A percentile compares a stretch with the other conserved stretches of the same genome.
Evolutionary conservation across 768 basidiomycete genomes (phyloP).

Genomic region (Tremella fuciformis): DNA sequence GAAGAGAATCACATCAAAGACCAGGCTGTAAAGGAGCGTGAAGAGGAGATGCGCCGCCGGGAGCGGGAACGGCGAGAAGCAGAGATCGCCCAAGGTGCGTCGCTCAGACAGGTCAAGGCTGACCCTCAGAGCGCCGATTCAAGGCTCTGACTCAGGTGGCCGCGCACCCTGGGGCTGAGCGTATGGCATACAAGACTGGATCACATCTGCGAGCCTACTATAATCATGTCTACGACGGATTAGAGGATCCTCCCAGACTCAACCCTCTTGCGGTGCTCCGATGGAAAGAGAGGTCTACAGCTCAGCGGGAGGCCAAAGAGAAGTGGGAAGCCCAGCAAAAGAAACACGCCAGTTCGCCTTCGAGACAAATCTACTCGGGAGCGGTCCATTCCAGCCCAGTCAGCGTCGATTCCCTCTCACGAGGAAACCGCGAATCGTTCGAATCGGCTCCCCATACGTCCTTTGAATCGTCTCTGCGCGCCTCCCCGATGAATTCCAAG

Average conservation of each 20-base stretch:
- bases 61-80: constrained; percentile 40
- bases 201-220: constrained; percentile 41
- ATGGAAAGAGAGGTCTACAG: constrained; percentile 34
- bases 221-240: constrained; percentile 37
- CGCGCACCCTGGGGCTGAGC: constrained; percentile 37
- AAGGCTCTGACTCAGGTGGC: constrained; percentile 38
- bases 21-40: constrained; percentile 19
- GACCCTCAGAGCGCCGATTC: constrained; percentile 34
- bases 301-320: constrained; percentile 26
- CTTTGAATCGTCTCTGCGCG: constrained; percentile 6
- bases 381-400: constrained; percentile 24
- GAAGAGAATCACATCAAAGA: constrained; percentile 20
- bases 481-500: not conserved
- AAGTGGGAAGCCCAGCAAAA: constrained; percentile 27
- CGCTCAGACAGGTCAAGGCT: not conserved
- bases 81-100: constrained; percentile 42
- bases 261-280: constrained; percentile 40
- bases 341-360: constrained; percentile 1
- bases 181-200: constrained; percentile 26
- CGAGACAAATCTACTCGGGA: constrained; percentile 2
- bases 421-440: constrained; percentile 11
- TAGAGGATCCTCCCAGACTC: constrained; percentile 35
- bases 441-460: constrained; percentile 12
- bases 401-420: constrained; percentile 14
- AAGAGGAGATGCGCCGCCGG: constrained; percentile 23